Evolutionary conservation across 1,284 basidiomycete genomes (phyloP).

Genomic region (Cryptococcus sp.): DNA sequence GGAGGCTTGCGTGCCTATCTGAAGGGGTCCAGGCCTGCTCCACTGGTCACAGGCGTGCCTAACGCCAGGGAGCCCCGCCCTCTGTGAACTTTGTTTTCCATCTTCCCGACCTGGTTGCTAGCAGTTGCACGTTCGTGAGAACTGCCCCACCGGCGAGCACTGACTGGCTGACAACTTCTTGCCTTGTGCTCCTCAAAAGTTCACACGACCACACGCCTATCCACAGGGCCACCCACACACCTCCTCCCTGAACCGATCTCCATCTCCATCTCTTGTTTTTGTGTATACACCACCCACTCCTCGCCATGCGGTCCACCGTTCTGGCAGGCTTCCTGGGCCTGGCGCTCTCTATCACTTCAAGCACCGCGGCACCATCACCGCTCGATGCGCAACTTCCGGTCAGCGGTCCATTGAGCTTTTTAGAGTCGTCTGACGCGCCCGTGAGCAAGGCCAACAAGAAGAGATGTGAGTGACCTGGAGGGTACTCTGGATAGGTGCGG

Average conservation of each 20-base stretch:
- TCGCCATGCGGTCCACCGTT: slow-evolving; percentile 7
- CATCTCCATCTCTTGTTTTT: neutral
- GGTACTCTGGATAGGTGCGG: neutral
- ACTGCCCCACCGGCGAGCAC: too few species aligned
- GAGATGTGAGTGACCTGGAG: slow-evolving; percentile 14
- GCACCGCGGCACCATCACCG: neutral
- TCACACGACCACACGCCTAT: neutral
- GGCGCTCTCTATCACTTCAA: neutral
- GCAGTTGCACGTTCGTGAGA: too few species aligned
- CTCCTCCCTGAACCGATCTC: too few species aligned
- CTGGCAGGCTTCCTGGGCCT: slow-evolving; percentile 4
- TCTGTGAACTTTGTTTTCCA: too few species aligned
- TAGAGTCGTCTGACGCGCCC: neutral
- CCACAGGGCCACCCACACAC: too few species aligned
- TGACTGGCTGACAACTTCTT: too few species aligned
- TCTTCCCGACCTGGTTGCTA: too few species aligned
- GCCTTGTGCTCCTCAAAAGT: neutral
- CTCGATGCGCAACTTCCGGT: neutral
- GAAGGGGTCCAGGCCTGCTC: too few species aligned
- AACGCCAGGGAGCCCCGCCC: too few species aligned
- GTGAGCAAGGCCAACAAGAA: slow-evolving; percentile 7
- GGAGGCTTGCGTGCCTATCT: too few species aligned
- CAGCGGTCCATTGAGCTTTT: neutral
- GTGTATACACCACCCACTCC: neutral
- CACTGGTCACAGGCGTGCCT: too few species aligned